phyloP scores from a whole-genome alignment of 441 rosid genomes.

The Pelargonium cotyledonis region DNA sequence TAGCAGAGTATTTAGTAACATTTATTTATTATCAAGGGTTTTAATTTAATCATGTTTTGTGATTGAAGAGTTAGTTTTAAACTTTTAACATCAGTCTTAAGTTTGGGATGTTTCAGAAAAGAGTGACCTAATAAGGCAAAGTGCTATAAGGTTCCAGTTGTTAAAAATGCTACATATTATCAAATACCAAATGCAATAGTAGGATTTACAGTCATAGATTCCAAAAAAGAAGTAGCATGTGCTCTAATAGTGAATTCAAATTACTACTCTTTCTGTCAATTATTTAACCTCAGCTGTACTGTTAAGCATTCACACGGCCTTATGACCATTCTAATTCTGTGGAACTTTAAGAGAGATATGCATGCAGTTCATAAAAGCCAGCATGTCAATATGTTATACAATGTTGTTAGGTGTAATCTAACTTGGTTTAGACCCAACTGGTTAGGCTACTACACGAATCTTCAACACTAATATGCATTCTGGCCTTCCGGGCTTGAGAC shows the following conservation, averaged over 20 bases:
- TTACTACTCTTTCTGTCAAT: background rate
- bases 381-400: background rate
- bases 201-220: too few species aligned
- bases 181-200: too few species aligned
- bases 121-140: background rate
- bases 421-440: background rate
- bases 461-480: conserved; percentile 2
- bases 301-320: too few species aligned
- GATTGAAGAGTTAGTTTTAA: conserved; percentile 4
- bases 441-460: background rate
- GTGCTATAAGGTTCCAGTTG: too few species aligned
- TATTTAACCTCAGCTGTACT: too few species aligned
- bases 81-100: too few species aligned
- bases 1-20: conserved; percentile 10
- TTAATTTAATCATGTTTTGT: conserved; percentile 2
- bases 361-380: background rate
- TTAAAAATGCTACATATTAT: too few species aligned
- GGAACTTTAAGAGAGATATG: background rate
- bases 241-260: too few species aligned
- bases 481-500: background rate
- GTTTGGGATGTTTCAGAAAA: background rate
- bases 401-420: background rate
- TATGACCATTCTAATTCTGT: too few species aligned
- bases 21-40: conserved; percentile 1
- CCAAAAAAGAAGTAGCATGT: too few species aligned